Evolutionary conservation across 805 yeast genomes (phyloP).

Genomic region (Ogataea paraovalis): DNA sequence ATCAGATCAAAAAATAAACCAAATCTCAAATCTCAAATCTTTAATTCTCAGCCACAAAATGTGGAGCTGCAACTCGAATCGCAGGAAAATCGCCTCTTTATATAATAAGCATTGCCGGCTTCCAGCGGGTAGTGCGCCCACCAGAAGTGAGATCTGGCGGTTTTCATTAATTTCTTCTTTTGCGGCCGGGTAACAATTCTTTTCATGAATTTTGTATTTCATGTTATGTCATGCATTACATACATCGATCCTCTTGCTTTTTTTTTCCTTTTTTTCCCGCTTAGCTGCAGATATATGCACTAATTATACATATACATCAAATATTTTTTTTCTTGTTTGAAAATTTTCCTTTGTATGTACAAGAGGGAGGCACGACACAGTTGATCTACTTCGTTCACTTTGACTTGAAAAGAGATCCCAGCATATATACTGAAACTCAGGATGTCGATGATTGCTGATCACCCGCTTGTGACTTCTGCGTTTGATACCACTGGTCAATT

Average conservation of each 20-base stretch:
- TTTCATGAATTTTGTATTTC: neutral
- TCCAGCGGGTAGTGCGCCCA: neutral
- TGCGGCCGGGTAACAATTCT: neutral
- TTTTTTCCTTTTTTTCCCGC: neutral
- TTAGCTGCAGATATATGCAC: no score
- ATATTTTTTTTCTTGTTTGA: slow-evolving; percentile 1
- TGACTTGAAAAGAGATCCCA: no score
- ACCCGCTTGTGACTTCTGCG: slow-evolving; percentile 34
- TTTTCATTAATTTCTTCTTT: neutral
- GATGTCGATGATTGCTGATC: slow-evolving; percentile 4
- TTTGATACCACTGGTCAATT: slow-evolving; percentile 63
- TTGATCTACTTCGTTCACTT: no score
- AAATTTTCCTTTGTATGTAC: neutral
- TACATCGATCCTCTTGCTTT: neutral
- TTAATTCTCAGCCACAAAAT: neutral
- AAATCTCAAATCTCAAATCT: neutral
- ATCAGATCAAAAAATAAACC: neutral
- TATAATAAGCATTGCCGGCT: neutral
- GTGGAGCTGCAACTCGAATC: neutral
- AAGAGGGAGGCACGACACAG: neutral
- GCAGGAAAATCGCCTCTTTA: neutral
- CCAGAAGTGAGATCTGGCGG: neutral
- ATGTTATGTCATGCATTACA: neutral
- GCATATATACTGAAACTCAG: neutral
- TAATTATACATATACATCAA: no score